Evolutionary conservation across 331 rosid species (phyloP).

Genomic region (Erythrophleum ivorense): DNA sequence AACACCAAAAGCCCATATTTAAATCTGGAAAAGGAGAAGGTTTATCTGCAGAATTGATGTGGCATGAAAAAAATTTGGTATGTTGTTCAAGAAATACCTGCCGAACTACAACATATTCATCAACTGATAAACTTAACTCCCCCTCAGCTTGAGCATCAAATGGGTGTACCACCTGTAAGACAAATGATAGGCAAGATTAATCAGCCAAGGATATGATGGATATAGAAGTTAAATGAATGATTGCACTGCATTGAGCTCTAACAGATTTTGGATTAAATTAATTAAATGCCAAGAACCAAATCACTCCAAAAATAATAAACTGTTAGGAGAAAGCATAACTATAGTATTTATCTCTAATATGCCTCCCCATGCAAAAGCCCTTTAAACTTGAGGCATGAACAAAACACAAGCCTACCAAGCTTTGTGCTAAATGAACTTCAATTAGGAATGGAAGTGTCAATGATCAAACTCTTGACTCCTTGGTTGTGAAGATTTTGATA

Average conservation of each 20-base stretch:
- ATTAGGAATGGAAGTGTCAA: not conserved
- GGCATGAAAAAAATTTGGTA: not conserved
- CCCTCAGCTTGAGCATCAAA: slow-evolving; percentile 94
- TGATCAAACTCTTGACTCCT: not conserved
- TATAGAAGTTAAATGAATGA: not conserved
- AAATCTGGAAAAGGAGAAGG: not conserved
- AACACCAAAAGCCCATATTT: slow-evolving; percentile 9
- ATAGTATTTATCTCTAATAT: not conserved
- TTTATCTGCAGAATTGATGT: slow-evolving; percentile 19
- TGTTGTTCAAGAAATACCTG: slow-evolving; percentile 62
- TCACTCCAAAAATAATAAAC: not conserved
- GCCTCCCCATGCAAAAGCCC: not conserved
- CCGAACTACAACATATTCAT: slow-evolving; percentile 78
- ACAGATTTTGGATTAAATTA: slow-evolving; percentile 21
- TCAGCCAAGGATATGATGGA: slow-evolving; percentile 23
- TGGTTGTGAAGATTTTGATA: not conserved
- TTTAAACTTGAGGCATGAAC: not conserved
- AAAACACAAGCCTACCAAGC: not conserved
- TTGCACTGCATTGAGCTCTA: slow-evolving; percentile 5
- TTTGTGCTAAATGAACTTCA: not conserved
- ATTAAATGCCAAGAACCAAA: not conserved
- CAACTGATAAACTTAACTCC: slow-evolving; percentile 77
- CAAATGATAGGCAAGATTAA: slow-evolving; percentile 32
- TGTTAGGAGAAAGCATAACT: not conserved
- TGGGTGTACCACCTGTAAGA: slow-evolving; percentile 75